Conservation (phyloP, 345 rosid species). For the Melastoma malabathricum region DNA sequence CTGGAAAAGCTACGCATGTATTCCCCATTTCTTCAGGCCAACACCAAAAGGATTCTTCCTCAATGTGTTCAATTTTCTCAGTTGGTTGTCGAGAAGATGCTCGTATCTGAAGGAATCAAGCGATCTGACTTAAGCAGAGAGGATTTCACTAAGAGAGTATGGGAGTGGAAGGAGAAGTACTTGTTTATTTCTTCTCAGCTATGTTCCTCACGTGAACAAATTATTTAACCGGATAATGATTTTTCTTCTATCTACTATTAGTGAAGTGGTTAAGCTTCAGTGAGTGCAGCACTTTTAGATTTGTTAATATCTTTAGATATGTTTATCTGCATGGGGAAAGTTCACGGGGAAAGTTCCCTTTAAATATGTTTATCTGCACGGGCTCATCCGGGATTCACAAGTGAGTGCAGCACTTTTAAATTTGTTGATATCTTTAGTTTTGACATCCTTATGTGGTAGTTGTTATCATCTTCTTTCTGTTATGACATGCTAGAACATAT, state of each 20-base stretch:
- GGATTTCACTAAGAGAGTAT: constrained; percentile 77
- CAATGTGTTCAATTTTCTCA: constrained; percentile 10
- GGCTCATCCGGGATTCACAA: constrained; percentile 84
- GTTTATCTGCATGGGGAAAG: too few species aligned
- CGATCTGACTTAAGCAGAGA: constrained; percentile 73
- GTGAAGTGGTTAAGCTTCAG: too few species aligned
- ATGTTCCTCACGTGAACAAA: background rate
- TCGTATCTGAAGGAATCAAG: constrained; percentile 81
- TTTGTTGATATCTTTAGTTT: background rate
- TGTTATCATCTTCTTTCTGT: too few species aligned
- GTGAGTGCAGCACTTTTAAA: constrained; percentile 28
- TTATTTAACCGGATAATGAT: too few species aligned
- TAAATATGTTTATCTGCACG: constrained; percentile 81
- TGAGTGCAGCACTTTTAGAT: too few species aligned
- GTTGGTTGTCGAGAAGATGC: constrained; percentile 96
- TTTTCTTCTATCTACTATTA: too few species aligned
- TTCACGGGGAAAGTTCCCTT: constrained; percentile 93
- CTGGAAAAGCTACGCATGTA: constrained; percentile 98
- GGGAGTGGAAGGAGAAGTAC: constrained; percentile 99
- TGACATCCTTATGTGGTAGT: too few species aligned
- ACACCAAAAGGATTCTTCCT: too few species aligned
- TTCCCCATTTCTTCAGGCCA: constrained; percentile 4
- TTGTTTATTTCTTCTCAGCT: constrained; percentile 9
- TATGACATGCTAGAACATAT: too few species aligned
- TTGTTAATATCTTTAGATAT: too few species aligned